Evolutionary conservation across 2,329 filamentous ascomycete species (phyloP).

Genomic region (Rhinocladiella similis): DNA sequence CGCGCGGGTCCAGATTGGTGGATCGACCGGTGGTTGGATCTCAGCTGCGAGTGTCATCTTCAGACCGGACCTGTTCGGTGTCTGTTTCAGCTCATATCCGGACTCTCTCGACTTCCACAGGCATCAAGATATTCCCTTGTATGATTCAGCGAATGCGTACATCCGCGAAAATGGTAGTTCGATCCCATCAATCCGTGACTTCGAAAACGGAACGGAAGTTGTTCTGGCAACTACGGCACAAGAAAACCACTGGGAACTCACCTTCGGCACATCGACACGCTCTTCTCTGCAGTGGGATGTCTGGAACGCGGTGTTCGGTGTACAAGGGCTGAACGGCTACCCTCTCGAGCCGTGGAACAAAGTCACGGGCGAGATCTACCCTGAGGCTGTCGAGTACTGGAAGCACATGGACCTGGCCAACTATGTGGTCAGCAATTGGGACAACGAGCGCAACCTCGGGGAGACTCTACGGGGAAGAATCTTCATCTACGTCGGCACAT

Average conservation of each 20-base stretch:
- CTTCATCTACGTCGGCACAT: conserved; percentile 16
- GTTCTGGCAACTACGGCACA: conserved; percentile 11
- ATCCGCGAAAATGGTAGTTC: conserved; percentile 7
- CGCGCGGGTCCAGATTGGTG: conserved; percentile 15
- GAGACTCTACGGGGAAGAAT: conserved; percentile 1
- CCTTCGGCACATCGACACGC: conserved; percentile 12
- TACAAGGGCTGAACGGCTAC: conserved; percentile 13
- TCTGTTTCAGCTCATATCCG: conserved; percentile 15
- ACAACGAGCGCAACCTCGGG: conserved; percentile 17
- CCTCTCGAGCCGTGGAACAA: conserved; percentile 20
- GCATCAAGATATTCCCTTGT: conserved; percentile 17
- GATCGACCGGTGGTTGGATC: conserved; percentile 16
- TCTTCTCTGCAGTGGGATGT: conserved; percentile 18
- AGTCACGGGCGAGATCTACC: conserved; percentile 19
- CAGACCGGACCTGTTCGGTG: conserved; percentile 16
- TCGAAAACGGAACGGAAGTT: conserved; percentile 10
- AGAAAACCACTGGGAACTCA: conserved; percentile 21
- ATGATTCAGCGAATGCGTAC: conserved; percentile 14
- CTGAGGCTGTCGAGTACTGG: conserved; percentile 18
- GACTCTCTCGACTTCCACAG: conserved; percentile 16
- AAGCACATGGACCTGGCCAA: conserved; percentile 14
- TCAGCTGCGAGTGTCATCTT: conserved; percentile 14
- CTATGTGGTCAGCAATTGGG: conserved; percentile 16
- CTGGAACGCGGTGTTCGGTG: conserved; percentile 19
- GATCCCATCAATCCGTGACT: conserved; percentile 14